phyloP scores from a whole-genome alignment of 768 basidiomycete species.

The Calocybe gangraenosa region DNA sequence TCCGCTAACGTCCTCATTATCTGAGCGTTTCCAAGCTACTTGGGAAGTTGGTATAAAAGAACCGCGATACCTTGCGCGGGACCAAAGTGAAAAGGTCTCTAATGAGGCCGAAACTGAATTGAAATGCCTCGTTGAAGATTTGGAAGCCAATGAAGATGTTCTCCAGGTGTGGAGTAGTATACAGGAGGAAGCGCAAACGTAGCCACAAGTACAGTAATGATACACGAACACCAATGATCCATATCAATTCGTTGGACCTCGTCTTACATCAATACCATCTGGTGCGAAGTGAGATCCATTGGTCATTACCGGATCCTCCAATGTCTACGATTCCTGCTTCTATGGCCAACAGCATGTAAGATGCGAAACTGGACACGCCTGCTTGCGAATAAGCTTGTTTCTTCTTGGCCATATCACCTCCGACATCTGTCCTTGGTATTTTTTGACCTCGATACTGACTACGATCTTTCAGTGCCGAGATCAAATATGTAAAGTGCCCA shows the following conservation, averaged over 20 bases:
- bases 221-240: background rate
- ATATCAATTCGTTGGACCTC: background rate
- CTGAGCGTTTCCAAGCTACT: conserved; percentile 17
- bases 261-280: conserved; percentile 9
- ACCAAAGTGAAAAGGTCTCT: conserved; percentile 27
- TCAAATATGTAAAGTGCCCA: conserved; percentile 8
- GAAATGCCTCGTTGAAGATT: conserved; percentile 40
- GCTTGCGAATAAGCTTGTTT: conserved; percentile 17
- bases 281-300: conserved; percentile 21
- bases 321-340: conserved; percentile 18
- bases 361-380: conserved; percentile 18
- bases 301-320: conserved; percentile 16
- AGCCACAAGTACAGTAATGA: conserved; percentile 1
- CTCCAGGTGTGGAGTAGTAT: conserved; percentile 55
- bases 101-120: conserved; percentile 39
- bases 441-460: background rate
- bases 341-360: conserved; percentile 20
- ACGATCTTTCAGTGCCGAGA: conserved; percentile 7
- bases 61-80: conserved; percentile 50
- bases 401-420: conserved; percentile 16
- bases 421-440: conserved; percentile 12
- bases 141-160: conserved; percentile 58
- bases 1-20: conserved; percentile 32
- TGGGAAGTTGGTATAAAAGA: conserved; percentile 25
- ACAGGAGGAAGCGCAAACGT: conserved; percentile 23